Evolutionary conservation across 352 stramenopile genomes (phyloP), one percentile per base, ranked within the genome.

Genomic region (Phytopythium oedochilum): DNA sequence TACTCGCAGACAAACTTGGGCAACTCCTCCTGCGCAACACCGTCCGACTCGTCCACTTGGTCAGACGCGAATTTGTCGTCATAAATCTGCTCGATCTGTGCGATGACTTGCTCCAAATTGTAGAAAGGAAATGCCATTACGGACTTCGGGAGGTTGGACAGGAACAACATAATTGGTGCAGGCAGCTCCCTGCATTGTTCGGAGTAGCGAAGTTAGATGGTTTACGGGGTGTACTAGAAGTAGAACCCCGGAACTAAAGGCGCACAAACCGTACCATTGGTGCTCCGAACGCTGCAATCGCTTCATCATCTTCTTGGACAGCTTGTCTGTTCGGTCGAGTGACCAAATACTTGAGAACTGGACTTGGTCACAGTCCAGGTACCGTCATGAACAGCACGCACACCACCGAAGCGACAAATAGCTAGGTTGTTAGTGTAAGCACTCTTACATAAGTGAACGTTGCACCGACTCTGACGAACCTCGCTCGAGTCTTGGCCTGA

Each of bases 21-120:
- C 57, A 89, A 38, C 22, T 86, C 78, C 64, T 84, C 73, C 23
- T 64, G 64, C 5, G 71, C 76, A 18, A 88, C 77, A 20, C 81
- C 78, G 28, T 92, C 81, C 0, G 71, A 65, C 55, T 78, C 70
- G 44, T 92, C 81, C 5, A 59, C 67, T 45, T 65, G 63, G 38
- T 92, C 81, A 3, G 76, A 86, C 8, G 52, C 59, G 22, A 84
- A 83, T 53, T 92, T 92, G 63, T 88, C 78, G 53, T 92, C 73
- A 51, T 89, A 92, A n/a, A 92, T 85, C 17, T 47, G 53, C 57
- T 92, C 81, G 31, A 92, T 87, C 45, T 78, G 75, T 12, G 59
- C 28, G 18, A 87, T 70, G 9, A 88, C 72, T 0, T 73, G 45
- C 22, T 73, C 67, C 4, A 86, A 54, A 31, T 66, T 60, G 45